A percentile compares a stretch with the other conserved stretches of the same genome.
phyloP scores from a whole-genome alignment of 1,284 basidiomycete genomes.

The Melampsora larici-populina region DNA sequence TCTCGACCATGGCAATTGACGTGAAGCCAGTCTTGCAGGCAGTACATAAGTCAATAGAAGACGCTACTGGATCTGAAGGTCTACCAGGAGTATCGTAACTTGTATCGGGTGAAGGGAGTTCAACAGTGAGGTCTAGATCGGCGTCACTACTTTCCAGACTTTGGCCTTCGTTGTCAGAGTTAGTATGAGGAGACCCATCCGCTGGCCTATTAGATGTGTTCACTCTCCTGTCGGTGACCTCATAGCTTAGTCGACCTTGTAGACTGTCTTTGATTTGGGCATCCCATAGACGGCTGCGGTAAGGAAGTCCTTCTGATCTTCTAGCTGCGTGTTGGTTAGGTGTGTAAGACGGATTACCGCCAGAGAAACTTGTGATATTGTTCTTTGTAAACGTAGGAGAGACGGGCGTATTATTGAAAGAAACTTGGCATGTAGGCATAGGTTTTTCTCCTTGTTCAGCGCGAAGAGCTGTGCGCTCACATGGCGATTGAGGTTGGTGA shows the following conservation, averaged over 20 bases:
- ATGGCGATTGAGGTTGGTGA: neutral
- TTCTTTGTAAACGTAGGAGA: neutral
- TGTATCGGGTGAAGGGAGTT: conserved; percentile 3
- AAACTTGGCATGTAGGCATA: neutral
- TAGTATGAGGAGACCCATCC: neutral
- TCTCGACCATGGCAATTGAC: neutral
- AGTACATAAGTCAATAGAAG: neutral
- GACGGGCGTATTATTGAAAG: neutral
- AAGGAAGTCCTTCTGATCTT: neutral
- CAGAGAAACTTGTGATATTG: neutral
- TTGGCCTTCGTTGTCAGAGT: neutral
- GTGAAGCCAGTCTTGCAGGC: neutral
- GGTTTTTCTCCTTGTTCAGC: neutral
- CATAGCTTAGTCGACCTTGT: neutral
- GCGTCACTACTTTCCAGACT: conserved; percentile 4
- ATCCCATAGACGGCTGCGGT: neutral
- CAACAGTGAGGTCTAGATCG: neutral
- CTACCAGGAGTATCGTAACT: neutral
- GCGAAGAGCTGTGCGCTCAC: neutral
- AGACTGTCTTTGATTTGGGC: neutral
- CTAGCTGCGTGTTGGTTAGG: neutral
- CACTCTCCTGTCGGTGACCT: neutral
- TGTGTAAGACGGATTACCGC: neutral
- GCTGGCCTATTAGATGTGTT: neutral
- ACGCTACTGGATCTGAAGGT: neutral